Evolutionary conservation across 2,329 filamentous ascomycete genomes (phyloP).

Genomic region (Trichoderma atroviride): DNA sequence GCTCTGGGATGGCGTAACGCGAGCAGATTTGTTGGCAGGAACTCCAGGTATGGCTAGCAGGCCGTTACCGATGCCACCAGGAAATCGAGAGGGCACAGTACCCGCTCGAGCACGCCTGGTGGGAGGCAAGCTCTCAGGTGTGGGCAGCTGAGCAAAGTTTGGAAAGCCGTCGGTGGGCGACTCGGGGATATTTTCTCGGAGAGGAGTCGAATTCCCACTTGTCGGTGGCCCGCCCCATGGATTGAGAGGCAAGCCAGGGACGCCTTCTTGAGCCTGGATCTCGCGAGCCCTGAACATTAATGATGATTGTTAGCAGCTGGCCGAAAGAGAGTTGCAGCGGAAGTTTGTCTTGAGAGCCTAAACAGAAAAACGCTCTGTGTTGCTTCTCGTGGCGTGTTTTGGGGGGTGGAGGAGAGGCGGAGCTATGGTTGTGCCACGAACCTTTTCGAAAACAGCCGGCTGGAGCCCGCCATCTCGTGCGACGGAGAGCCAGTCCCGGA

Average conservation of each 20-base stretch:
- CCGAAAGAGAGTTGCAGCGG: not conserved
- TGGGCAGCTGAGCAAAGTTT: constrained; percentile 75
- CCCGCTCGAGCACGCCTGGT: constrained; percentile 84
- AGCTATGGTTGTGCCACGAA: constrained; percentile 51
- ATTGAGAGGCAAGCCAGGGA: constrained; percentile 66
- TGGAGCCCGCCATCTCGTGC: constrained; percentile 75
- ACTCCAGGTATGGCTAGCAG: constrained; percentile 58
- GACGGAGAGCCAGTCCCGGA: constrained; percentile 95
- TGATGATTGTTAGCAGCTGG: not conserved
- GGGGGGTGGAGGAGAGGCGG: constrained; percentile 1
- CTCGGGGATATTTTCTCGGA: constrained; percentile 96
- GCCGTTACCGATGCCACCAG: constrained; percentile 66
- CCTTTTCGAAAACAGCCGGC: constrained; percentile 89
- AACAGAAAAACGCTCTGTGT: not conserved
- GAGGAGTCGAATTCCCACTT: constrained; percentile 91
- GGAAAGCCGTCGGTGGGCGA: constrained; percentile 95
- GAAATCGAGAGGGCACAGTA: constrained; percentile 93
- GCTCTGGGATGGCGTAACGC: constrained; percentile 83
- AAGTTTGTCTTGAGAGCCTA: not conserved
- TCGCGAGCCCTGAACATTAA: constrained; percentile 72
- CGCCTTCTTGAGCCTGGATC: constrained; percentile 94
- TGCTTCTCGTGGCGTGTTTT: constrained; percentile 2
- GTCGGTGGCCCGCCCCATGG: constrained; percentile 96
- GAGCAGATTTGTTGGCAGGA: constrained; percentile 79
- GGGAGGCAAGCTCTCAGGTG: constrained; percentile 66